Base-by-base conservation (phyloP, 78 protist genomes). In the Monocercomonoides exilis region DNA sequence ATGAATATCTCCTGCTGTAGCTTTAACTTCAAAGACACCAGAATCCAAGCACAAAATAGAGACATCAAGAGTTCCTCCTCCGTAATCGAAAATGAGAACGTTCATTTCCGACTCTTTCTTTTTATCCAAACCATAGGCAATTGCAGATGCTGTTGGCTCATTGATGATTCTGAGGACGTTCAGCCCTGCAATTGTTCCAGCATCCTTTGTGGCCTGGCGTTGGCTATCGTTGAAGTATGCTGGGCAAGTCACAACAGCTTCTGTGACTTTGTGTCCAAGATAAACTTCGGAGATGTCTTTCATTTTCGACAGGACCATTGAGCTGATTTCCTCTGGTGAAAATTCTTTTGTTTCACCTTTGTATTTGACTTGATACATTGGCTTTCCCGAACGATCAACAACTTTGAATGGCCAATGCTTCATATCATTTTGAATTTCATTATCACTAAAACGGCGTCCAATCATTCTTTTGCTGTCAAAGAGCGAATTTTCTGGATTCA, bases 401-500 rank as follows among this genome's bases (percentile, higher is more conserved):
- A 95, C 90, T 89, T 89, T 54, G 85, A 63, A 95, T n/a, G 95
- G 81, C 45, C 86, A 86, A 35, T 32, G 3, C 81, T 91, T 45
- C 38, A 11, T 0, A 45, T 94, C 96, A 84, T 89, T 90, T 88
- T 97, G 98, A 41, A 97, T 96, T 11, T 45, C 86, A 46, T 90
- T 77, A 77, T 97, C 99, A 44, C 42, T 32, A 21, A 54, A 54
- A 11, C 70, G 70, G 38, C 70, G 70, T 54, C 70, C 70, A 43
- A 96, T 95, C 3, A 96, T 90, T 38, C 99, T 94, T 94, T 97
- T 97, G 87, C 93, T 90, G 54, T 93, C 96, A 91, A 94, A 98
- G n/a, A 97, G 88, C 29, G 99, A 96, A 94, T 96, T 97, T 32
- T 35, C 33, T 42, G 99, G 99, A 88, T 96, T 96, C 93, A 91